Evolutionary conservation across 192 early-diverging fungal species (phyloP), one percentile per base, ranked within the genome.

Genomic region (Diversispora eburnea): DNA sequence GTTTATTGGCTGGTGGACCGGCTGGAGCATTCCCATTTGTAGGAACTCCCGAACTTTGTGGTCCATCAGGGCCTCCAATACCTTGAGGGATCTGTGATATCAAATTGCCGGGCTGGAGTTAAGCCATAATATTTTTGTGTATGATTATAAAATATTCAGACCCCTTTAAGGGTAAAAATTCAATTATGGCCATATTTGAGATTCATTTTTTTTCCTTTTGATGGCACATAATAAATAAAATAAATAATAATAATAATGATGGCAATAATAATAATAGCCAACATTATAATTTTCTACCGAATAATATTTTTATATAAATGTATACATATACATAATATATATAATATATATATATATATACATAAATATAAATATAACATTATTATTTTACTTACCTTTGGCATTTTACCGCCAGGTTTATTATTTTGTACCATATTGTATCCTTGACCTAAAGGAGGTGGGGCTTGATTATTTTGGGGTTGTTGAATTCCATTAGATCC

Each of bases 401-500:
- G 25, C 49, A 73, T 73, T 62, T 73, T 73, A 15, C 4, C n/a
- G 20, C 48, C 61, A 19, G 72, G 45, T 64, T 73, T 73, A 51
- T 25, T 47, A 8, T 33, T 64, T 63, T 47, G 72, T 15, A 25
- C 47, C 22, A 73, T 60, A 22, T 33, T 41, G 2, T 41, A 12
- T 3, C 63, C 64, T 22, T 73, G 64, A 55, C 72, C 13, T 5
- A 52, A 48, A 62, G 46, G 47, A n/a, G 13, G 22, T 64, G 12
- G 75, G 19, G 74, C 73, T 54, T 57, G 73, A 5, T 65, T 43
- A 43, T 76, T 61, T 49, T 56, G 68, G 41, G 77, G 77, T 10
- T 70, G 76, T 13, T 75, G 81, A 56, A 76, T 67, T 39, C 63
- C 70, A 69, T 82, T 80, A 7, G 74, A 70, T 10, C 79, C 74